These are phyloP conservation scores for Blepharisma japonicum DNA, from an alignment of 73 alveolate genomes.

Conservation along the genomic window DNA sequence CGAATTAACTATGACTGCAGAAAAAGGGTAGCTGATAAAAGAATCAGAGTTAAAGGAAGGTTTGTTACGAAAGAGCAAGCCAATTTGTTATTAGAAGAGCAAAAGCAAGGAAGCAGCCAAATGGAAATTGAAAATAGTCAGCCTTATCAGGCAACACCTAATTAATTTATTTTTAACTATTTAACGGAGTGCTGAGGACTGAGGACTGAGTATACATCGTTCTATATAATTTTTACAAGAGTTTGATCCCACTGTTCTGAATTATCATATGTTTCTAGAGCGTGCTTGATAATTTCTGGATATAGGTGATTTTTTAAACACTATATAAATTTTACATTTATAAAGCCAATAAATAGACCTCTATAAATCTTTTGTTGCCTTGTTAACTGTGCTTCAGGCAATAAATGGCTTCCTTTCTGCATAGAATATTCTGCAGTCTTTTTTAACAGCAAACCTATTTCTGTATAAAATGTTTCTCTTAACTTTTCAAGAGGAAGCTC, in stretches of 20 bases:
- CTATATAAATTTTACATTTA: background rate
- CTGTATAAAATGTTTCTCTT: background rate
- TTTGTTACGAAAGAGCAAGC: slow-evolving; percentile 24
- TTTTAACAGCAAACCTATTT: background rate
- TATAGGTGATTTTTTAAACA: background rate
- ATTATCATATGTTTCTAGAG: background rate
- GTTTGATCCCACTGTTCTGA: background rate
- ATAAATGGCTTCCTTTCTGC: background rate
- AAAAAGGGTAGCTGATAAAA: slow-evolving; percentile 43
- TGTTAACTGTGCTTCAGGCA: background rate
- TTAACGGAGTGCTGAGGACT: no score
- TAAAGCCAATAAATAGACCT: background rate
- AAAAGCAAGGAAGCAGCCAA: no score
- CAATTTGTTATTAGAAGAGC: no score
- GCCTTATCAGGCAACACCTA: no score
- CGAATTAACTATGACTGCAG: slow-evolving; percentile 38
- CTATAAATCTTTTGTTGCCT: background rate
- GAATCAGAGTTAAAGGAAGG: slow-evolving; percentile 41
- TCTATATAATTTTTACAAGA: background rate
- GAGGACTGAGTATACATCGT: no score
- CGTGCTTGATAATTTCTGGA: slow-evolving; percentile 1
- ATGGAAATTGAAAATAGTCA: no score
- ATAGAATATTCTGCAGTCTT: background rate
- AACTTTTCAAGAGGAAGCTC: background rate
- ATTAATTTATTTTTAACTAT: no score